Evolutionary conservation across 768 basidiomycete species (phyloP).

Genomic region (Russula abietina): DNA sequence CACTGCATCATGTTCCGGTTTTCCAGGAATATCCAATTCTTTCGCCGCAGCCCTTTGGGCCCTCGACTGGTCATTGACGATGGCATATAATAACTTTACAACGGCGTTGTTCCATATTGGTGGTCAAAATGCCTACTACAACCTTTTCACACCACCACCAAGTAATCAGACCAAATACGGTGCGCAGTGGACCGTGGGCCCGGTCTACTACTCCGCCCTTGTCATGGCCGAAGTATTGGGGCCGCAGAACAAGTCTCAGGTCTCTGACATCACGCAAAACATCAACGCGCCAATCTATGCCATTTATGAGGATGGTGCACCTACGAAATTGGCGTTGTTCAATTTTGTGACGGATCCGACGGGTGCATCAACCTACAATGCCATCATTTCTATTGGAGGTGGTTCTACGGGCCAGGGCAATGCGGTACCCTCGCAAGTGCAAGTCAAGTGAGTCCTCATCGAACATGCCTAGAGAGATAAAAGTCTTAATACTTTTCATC

Average conservation of each 20-base stretch:
- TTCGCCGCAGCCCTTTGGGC: slow-evolving; percentile 51
- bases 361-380: slow-evolving; percentile 49
- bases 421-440: slow-evolving; percentile 42
- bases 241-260: slow-evolving; percentile 51
- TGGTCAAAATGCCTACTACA: slow-evolving; percentile 61
- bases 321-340: slow-evolving; percentile 59
- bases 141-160: slow-evolving; percentile 45
- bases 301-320: slow-evolving; percentile 64
- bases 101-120: slow-evolving; percentile 47
- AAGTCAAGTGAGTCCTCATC: slow-evolving; percentile 43
- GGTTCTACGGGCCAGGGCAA: slow-evolving; percentile 37
- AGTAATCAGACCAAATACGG: slow-evolving; percentile 48
- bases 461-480: not conserved
- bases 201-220: slow-evolving; percentile 67
- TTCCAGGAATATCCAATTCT: slow-evolving; percentile 49
- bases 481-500: not conserved
- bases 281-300: slow-evolving; percentile 56
- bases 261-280: slow-evolving; percentile 53
- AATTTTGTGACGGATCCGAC: slow-evolving; percentile 63
- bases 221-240: slow-evolving; percentile 67
- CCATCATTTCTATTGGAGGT: slow-evolving; percentile 45
- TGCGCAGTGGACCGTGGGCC: slow-evolving; percentile 65
- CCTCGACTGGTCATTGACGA: slow-evolving; percentile 47
- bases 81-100: slow-evolving; percentile 45
- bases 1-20: slow-evolving; percentile 48